These are phyloP conservation scores for Mucor lusitanicus DNA, from an alignment of 371 early-diverging fungal genomes.

Conservation along the genomic window DNA sequence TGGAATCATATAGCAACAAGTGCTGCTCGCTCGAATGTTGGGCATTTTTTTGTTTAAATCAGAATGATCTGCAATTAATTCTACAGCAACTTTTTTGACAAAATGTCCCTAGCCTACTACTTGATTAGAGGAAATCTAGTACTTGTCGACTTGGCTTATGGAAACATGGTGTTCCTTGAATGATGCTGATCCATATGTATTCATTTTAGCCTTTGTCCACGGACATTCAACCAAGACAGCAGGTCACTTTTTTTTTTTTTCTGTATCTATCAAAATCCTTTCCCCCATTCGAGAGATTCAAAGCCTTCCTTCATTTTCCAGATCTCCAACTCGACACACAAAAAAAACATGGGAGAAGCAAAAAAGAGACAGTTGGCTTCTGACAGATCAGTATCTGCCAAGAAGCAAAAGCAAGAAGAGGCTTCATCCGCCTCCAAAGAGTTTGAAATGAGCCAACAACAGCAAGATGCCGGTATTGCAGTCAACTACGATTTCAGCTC, in stretches of 20 bases:
- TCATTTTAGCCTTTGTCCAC: background rate
- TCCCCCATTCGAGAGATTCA: background rate
- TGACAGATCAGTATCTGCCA: slow-evolving; percentile 19
- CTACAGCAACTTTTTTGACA: no score
- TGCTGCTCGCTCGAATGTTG: no score
- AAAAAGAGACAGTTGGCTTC: slow-evolving; percentile 32
- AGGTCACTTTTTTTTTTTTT: slow-evolving; percentile 5
- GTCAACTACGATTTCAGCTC: slow-evolving; percentile 56
- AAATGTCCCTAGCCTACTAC: no score
- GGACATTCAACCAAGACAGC: background rate
- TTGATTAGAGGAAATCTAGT: no score
- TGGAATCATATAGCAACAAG: no score
- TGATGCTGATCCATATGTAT: background rate
- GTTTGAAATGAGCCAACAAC: slow-evolving; percentile 1
- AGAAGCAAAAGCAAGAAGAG: slow-evolving; percentile 23
- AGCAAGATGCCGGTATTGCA: slow-evolving; percentile 60
- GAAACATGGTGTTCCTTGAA: background rate
- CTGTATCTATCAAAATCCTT: background rate
- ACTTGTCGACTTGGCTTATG: no score
- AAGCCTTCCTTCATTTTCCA: background rate
- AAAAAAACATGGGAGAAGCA: slow-evolving; percentile 13
- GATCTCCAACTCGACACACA: background rate
- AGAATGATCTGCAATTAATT: background rate
- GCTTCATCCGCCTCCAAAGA: slow-evolving; percentile 3
- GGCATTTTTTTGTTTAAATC: no score